A percentile compares a stretch with the other conserved stretches of the same genome.
phyloP scores from a whole-genome alignment of 2,329 filamentous ascomycete species.

The Teratosphaeriaceae sp. region DNA sequence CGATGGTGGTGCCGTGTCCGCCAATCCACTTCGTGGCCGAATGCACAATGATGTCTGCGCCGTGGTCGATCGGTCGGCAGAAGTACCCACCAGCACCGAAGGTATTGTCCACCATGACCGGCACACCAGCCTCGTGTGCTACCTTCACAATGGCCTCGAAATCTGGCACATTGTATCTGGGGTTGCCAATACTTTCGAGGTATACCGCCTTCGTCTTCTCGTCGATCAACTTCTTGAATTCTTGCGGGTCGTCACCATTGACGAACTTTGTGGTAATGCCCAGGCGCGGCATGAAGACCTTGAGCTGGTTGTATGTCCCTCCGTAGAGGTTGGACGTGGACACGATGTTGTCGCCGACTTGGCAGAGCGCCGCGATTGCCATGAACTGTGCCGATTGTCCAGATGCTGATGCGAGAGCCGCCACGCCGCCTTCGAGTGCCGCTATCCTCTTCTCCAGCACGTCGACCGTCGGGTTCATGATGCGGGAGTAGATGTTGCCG shows the following conservation, averaged over 20 bases:
- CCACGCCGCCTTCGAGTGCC: constrained; percentile 88
- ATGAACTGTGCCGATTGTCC: constrained; percentile 93
- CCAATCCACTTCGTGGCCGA: constrained; percentile 97
- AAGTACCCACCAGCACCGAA: constrained; percentile 93
- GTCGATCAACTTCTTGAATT: constrained; percentile 77
- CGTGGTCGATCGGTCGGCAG: constrained; percentile 77
- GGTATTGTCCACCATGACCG: constrained; percentile 76
- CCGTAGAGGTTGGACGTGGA: constrained; percentile 88
- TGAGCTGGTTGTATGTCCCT: constrained; percentile 96
- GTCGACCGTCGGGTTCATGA: constrained; percentile 93
- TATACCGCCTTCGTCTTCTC: constrained; percentile 91
- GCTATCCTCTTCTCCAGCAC: constrained; percentile 96
- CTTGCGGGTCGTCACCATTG: constrained; percentile 68
- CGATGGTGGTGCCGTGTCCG: constrained; percentile 84
- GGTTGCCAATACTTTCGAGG: constrained; percentile 89
- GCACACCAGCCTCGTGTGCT: constrained; percentile 60
- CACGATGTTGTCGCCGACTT: constrained; percentile 87
- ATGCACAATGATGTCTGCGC: constrained; percentile 90
- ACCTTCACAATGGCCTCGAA: constrained; percentile 79
- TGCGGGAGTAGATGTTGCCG: constrained; percentile 95
- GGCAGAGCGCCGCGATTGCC: constrained; percentile 74
- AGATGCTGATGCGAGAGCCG: constrained; percentile 75
- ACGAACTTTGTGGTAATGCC: constrained; percentile 87
- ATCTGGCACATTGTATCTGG: constrained; percentile 86
- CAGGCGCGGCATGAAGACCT: constrained; percentile 79